Evolutionary conservation across 2,329 filamentous ascomycete species (phyloP), one percentile per base, ranked within the genome.

Genomic region (Achaetomium macrosporum): DNA sequence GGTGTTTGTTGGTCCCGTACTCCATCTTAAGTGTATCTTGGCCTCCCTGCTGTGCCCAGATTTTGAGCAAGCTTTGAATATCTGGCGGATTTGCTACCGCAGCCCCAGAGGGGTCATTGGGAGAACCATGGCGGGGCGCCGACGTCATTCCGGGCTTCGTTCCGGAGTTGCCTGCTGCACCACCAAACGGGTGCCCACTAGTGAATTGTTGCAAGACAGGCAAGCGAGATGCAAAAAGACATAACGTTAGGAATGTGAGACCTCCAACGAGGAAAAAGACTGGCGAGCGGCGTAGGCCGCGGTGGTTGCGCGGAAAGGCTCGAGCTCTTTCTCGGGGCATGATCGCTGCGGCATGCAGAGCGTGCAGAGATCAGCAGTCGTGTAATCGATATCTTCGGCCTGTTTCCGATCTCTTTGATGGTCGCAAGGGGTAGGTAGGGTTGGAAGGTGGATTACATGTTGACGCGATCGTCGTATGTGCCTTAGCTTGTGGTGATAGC

Each of bases 1-100:
- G 74, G 19, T 71, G 71, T 3, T 63, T 65, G 44, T 68, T 65
- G 13, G 66, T 66, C 56, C 67, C 72, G 63, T 74, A 75, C 10
- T 64, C 64, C 71, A 74, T 75, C 49, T 50, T 33, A 53, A 19
- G 41, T 11, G 31, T 51, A 36, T 31, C 44, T 37, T 13, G 13
- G 25, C 42, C 20, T 9, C 37, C 12, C 41, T 46, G 59, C 15
- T 41, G 47, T 30, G 37, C 35, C 19, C 29, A 35, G 37, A 42
- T 42, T 17, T 40, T 33, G 45, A 31, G 41, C 31, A 19, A 13
- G 17, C 20, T 11, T 16, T 51, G 33, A n/a, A 35, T 16, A 2
- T 35, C n/a, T 35, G 20, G 8, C 7, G 31, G 25, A 9, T 44
- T 6, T 3, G 30, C 16, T 31, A n/a, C 20, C 12, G 20, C 20